Evolutionary conservation across 805 yeast species (phyloP), one percentile per base, ranked within the genome.

Genomic region (Dipodascus albidus): DNA sequence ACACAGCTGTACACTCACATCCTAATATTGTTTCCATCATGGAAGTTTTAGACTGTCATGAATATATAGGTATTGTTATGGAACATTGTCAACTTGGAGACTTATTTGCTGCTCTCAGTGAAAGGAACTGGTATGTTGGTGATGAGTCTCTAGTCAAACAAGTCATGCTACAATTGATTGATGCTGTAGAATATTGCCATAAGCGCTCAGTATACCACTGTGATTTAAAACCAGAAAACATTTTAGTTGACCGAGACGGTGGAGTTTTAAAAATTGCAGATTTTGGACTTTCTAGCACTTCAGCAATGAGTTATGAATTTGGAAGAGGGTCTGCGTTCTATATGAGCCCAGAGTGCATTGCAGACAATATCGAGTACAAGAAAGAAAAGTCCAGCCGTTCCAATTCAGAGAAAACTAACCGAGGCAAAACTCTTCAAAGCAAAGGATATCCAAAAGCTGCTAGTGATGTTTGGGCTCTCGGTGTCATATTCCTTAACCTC

Each of bases 211-310:
- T 91, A 38, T 91, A 82, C 66, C 98, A 90, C 66, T 86, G 97
- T 64, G 98, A 90, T 69, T 80, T 90, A 59, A 93, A 93, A 71
- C 99, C 99, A 3, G 98, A 93, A 67, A 90, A 90, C 68, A 75
- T 90, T 53, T 70, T 90, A 60, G 82, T 87, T 49, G 73, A 79
- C 2, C 66, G 70, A 62, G 72, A 75, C 59, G 87, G 81, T 53
- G 64, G 74, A 48, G 75, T 70, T 53, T 68, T 82, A 49, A 75
- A 74, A 50, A 70, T 81, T 53, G 89, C 91, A 38, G 97, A 89
- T 68, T 89, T 89, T 62, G 96, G 96, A 2, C 72, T 89, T n/a
- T 87, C 96, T 8, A 78, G 89, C 54, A 74, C 77, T 49, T 75
- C 79, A 2, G 66, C 73, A 33, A 75, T 85, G 42, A 79, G 82